Conservation (phyloP, 305 asterid species). For the Rubia balearica region DNA sequence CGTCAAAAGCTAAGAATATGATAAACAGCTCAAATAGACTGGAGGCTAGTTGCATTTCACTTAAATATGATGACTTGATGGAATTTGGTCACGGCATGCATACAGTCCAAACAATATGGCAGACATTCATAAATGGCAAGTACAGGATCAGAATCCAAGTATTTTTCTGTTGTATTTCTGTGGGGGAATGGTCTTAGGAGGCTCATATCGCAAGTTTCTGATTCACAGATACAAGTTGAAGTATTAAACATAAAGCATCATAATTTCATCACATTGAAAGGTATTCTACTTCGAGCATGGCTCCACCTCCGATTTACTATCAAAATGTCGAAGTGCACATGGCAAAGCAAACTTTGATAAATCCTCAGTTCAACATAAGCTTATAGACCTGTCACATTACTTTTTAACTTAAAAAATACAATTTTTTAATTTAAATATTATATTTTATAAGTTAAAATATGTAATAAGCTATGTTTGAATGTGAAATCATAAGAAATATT, state of each 20-base stretch:
- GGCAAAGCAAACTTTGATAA: not conserved
- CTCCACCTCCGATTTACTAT: conserved; percentile 6
- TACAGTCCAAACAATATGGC: conserved; percentile 15
- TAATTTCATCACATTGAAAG: conserved; percentile 35
- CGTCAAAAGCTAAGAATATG: not conserved
- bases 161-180: conserved; percentile 9
- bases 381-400: no score
- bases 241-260: conserved; percentile 25
- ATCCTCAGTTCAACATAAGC: not conserved
- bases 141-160: conserved; percentile 22
- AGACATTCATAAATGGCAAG: conserved; percentile 27
- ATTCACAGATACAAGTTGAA: conserved; percentile 9
- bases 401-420: no score
- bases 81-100: conserved; percentile 13
- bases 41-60: conserved; percentile 20
- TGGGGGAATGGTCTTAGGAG: conserved; percentile 18
- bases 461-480: no score
- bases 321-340: not conserved
- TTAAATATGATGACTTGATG: conserved; percentile 10
- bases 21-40: conserved; percentile 3
- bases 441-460: no score
- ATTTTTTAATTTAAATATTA: no score
- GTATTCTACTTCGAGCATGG: conserved; percentile 10
- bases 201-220: conserved; percentile 6
- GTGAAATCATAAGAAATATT: no score